Conservation (phyloP, 192 early-diverging fungal species). For the Backusella sp. region DNA sequence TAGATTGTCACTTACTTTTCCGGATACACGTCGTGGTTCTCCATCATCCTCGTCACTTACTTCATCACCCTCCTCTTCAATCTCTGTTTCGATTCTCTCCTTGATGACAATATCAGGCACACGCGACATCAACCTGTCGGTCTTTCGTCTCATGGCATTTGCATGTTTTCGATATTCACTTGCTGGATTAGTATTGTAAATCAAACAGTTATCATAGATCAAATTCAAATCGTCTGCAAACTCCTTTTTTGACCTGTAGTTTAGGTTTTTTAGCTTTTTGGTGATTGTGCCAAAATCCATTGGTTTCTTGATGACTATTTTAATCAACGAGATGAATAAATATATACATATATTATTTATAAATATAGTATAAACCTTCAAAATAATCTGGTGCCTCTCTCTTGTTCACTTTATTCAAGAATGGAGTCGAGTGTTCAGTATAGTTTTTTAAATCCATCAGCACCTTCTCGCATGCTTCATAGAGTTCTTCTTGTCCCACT, state of each 20-base stretch:
- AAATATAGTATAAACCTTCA: conserved; percentile 42
- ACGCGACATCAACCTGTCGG: conserved; percentile 67
- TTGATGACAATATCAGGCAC: conserved; percentile 78
- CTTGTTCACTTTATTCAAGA: conserved; percentile 83
- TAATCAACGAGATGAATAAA: conserved; percentile 4
- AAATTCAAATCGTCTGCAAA: conserved; percentile 84
- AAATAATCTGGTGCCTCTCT: conserved; percentile 93
- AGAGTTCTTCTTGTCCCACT: conserved; percentile 87
- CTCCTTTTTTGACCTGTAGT: conserved; percentile 83
- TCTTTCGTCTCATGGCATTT: conserved; percentile 71
- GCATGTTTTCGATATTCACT: conserved; percentile 85
- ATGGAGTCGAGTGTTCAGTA: conserved; percentile 80
- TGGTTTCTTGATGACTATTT: conserved; percentile 80
- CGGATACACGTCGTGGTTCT: neutral
- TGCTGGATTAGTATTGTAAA: conserved; percentile 84
- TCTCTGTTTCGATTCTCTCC: conserved; percentile 45
- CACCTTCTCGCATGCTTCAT: conserved; percentile 83
- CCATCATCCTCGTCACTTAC: conserved; percentile 40
- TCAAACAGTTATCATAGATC: conserved; percentile 89
- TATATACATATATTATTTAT: neutral
- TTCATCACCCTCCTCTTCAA: conserved; percentile 60
- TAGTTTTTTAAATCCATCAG: conserved; percentile 80
- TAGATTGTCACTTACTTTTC: neutral
- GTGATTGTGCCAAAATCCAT: conserved; percentile 93
- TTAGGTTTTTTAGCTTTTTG: conserved; percentile 75